phyloP scores from a whole-genome alignment of 2,329 filamentous ascomycete genomes.

The Rhinocladiella mackenziei region DNA sequence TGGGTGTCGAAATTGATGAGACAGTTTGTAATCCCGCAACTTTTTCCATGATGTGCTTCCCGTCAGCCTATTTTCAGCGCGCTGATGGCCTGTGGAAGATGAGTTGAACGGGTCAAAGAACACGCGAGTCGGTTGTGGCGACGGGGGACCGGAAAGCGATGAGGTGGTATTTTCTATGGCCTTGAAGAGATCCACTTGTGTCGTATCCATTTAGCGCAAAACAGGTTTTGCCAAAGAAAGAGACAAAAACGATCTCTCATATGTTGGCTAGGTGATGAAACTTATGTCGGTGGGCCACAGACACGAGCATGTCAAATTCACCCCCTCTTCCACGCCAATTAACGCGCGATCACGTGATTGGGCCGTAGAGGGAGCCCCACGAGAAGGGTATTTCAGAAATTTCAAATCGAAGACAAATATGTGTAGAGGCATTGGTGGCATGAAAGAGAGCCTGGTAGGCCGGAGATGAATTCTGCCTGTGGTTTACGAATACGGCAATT shows the following conservation, averaged over 20 bases:
- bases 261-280: background rate
- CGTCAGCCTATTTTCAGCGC: slow-evolving; percentile 62
- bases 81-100: slow-evolving; percentile 72
- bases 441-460: too few species aligned
- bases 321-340: background rate
- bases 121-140: slow-evolving; percentile 25
- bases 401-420: too few species aligned
- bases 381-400: too few species aligned
- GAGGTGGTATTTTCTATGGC: slow-evolving; percentile 15
- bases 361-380: too few species aligned
- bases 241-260: background rate
- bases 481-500: too few species aligned
- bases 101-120: slow-evolving; percentile 55
- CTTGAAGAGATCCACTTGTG: background rate
- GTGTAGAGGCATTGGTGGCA: too few species aligned
- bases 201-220: background rate
- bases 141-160: slow-evolving; percentile 16
- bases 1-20: slow-evolving; percentile 61
- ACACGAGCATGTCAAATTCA: too few species aligned
- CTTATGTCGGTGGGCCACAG: too few species aligned
- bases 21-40: slow-evolving; percentile 65
- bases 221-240: background rate
- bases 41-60: slow-evolving; percentile 66
- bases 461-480: too few species aligned
- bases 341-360: background rate